phyloP scores from a whole-genome alignment of 2,329 filamentous ascomycete species.

The Coniella vitis region DNA sequence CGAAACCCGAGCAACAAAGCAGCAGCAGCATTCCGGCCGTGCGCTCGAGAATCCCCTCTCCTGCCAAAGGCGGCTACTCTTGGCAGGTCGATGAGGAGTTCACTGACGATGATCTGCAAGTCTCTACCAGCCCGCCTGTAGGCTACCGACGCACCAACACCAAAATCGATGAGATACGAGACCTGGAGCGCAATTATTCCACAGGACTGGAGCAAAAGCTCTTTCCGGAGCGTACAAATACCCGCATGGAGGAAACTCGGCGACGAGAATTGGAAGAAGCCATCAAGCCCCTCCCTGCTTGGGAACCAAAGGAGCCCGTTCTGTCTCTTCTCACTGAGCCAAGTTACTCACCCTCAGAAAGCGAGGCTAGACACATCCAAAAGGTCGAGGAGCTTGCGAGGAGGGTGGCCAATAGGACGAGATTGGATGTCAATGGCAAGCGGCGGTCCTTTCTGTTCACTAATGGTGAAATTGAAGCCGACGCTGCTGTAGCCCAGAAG shows the following conservation, averaged over 20 bases:
- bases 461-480: slow-evolving; percentile 27
- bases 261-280: slow-evolving; percentile 11
- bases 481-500: slow-evolving; percentile 19
- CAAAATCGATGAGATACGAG: slow-evolving; percentile 29
- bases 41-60: slow-evolving; percentile 19
- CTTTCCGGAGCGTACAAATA: slow-evolving; percentile 12
- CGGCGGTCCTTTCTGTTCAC: slow-evolving; percentile 34
- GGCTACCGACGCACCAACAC: slow-evolving; percentile 29
- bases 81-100: slow-evolving; percentile 54
- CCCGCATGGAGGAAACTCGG: slow-evolving; percentile 18
- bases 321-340: not conserved
- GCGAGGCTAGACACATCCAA: slow-evolving; percentile 22
- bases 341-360: not conserved
- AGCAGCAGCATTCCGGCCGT: not conserved
- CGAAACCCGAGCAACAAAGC: not conserved
- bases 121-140: slow-evolving; percentile 51
- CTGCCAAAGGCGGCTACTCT: slow-evolving; percentile 40
- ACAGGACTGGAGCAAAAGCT: not conserved
- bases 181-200: slow-evolving; percentile 22
- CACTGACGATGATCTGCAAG: slow-evolving; percentile 47
- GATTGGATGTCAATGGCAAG: slow-evolving; percentile 47
- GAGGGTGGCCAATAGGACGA: slow-evolving; percentile 40
- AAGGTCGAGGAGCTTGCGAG: slow-evolving; percentile 38
- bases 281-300: not conserved
- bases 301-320: not conserved